Base-by-base conservation (phyloP, 1,284 basidiomycete species). In the Ceratobasidium sp. region DNA sequence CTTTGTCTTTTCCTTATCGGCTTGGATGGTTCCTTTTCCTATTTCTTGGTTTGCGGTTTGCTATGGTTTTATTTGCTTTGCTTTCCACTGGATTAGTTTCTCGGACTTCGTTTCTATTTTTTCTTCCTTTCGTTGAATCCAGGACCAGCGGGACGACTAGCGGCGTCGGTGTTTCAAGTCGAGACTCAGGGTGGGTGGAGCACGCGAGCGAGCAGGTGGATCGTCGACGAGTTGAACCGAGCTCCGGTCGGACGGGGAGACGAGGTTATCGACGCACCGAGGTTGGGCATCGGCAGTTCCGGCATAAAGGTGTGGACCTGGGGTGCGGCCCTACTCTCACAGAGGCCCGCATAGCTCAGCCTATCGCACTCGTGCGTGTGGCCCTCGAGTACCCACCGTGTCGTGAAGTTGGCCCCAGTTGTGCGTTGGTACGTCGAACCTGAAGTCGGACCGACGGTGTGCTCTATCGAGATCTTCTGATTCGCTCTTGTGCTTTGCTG, bases 311-410 rank as follows among this genome's bases (percentile, higher is more conserved):
- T 34, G 52, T 39, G 52, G 28, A 55, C 52, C 52, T 55, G 34
- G 52, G 52, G 52, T 55, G 52, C 52, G 52, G 52, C 52, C 26
- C 3, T 32, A 55, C 23, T 28, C 55, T 36, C 55, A 3, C 39
- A 57, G 55, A 57, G 32, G 55, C 55, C 55, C 55, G 55, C 55
- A 57, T 57, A 57, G 32, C 8, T 30, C 55, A 57, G 55, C 55
- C 55, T 57, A 57, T 57, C 55, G 55, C 55, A 39, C 23, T 23
- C 48, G 26, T 32, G 52, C 52, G 52, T 14, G 52, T 55, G 52
- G 52, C 52, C 52, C 52, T 55, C 52, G 52, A 55, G 52, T 34
- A 55, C 28, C 26, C 30, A 30, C 53, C 53, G 53, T 57, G 53
- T 57, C 53, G 53, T 34, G 16, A 57, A 57, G 53, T 32, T 21